phyloP scores from a whole-genome alignment of 2,329 filamentous ascomycete species.

The Apiospora sp. region DNA sequence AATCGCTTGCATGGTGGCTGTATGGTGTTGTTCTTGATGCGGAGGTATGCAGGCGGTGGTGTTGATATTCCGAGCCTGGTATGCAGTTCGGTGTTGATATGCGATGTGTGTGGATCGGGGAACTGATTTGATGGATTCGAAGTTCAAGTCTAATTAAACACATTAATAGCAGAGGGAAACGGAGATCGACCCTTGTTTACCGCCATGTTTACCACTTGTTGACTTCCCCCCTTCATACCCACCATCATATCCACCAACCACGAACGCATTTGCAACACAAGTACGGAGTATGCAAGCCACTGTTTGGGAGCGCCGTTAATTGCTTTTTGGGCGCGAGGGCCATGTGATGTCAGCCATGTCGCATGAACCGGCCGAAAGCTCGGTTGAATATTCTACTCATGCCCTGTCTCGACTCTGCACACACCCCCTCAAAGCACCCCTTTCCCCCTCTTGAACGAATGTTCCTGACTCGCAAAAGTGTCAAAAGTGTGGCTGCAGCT shows the following conservation, averaged over 20 bases:
- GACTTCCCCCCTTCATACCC: neutral
- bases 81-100: neutral
- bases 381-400: neutral
- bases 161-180: neutral
- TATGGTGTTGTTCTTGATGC: neutral
- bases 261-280: constrained; percentile 3
- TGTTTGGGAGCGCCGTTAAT: neutral
- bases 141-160: constrained; percentile 9
- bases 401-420: constrained; percentile 4
- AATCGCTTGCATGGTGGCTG: neutral
- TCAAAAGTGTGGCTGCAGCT: neutral
- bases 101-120: neutral
- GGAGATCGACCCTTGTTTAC: neutral
- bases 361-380: constrained; percentile 20
- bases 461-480: neutral
- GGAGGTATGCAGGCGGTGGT: too few relatives aligned
- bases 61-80: neutral
- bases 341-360: constrained; percentile 18
- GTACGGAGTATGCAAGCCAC: constrained; percentile 8
- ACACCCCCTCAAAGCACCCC: neutral
- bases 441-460: neutral
- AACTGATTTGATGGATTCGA: neutral
- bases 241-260: neutral
- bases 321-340: constrained; percentile 9
- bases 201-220: neutral